Conservation (phyloP, 1,284 basidiomycete genomes). For the Rhodofomes roseus region DNA sequence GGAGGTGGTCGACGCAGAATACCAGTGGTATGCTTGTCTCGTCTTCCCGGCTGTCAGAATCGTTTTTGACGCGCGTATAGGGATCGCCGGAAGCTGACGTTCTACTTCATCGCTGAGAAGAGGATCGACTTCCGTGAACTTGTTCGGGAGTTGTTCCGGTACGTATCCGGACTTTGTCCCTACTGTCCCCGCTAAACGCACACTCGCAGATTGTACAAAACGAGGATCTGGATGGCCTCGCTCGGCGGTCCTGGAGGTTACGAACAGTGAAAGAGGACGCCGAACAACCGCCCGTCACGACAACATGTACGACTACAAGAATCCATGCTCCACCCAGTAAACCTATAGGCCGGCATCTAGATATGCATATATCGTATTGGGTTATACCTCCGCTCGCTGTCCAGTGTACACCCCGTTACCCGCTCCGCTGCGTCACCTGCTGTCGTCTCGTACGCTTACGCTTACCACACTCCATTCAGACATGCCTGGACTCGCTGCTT, state of each 20-base stretch:
- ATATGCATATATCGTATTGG: constrained; percentile 12
- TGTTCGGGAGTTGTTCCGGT: constrained; percentile 89
- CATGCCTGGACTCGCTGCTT: neutral
- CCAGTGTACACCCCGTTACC: neutral
- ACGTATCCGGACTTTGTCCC: constrained; percentile 14
- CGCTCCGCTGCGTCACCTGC: neutral
- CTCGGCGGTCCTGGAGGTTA: constrained; percentile 29
- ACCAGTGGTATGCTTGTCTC: constrained; percentile 80
- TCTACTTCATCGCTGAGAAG: constrained; percentile 96
- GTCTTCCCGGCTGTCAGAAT: neutral
- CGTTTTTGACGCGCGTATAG: constrained; percentile 33
- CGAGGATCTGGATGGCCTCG: constrained; percentile 77
- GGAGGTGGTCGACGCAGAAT: constrained; percentile 97
- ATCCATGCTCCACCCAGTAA: neutral
- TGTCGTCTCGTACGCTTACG: constrained; percentile 10
- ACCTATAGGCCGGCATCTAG: constrained; percentile 7
- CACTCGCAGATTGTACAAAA: constrained; percentile 63
- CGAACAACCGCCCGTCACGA: neutral
- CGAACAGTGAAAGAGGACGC: constrained; percentile 20
- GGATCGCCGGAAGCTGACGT: constrained; percentile 96
- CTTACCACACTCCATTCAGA: neutral
- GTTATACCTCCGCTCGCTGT: constrained; percentile 10
- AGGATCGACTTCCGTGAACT: constrained; percentile 97
- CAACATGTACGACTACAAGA: neutral
- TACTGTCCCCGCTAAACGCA: neutral